Conservation (phyloP, 2,329 filamentous ascomycete species). For the Fusarium chuoi region DNA sequence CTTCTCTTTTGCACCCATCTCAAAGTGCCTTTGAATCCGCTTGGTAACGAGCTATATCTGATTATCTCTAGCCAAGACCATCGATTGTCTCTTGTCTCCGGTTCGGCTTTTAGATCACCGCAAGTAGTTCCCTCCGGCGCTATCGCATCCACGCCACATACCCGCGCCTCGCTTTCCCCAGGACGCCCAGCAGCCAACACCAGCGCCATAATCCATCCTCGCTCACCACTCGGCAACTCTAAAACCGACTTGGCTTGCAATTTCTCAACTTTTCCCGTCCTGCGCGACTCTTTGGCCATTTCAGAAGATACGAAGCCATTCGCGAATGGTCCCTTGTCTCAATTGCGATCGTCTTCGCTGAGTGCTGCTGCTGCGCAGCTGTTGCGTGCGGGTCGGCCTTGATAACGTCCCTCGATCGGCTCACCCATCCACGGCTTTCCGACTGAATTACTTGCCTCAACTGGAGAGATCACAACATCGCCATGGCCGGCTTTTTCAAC, state of each 20-base stretch:
- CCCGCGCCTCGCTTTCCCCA: conserved; percentile 38
- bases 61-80: conserved; percentile 1
- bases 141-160: conserved; percentile 42
- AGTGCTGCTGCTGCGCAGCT: conserved; percentile 51
- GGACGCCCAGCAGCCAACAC: conserved; percentile 2
- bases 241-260: conserved; percentile 22
- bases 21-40: not conserved
- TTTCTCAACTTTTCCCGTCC: conserved; percentile 3
- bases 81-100: conserved; percentile 5
- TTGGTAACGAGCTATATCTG: not conserved
- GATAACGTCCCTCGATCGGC: conserved; percentile 36
- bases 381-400: conserved; percentile 46
- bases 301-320: conserved; percentile 16
- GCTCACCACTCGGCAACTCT: conserved; percentile 30
- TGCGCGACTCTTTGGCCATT: conserved; percentile 6
- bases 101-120: conserved; percentile 30
- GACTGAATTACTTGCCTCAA: conserved; percentile 13
- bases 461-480: conserved; percentile 37
- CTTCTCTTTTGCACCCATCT: conserved; percentile 5
- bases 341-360: conserved; percentile 43
- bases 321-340: conserved; percentile 41
- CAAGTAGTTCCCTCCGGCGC: conserved; percentile 32
- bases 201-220: conserved; percentile 23
- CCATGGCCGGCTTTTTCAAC: conserved; percentile 68
- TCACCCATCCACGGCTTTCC: conserved; percentile 33